Evolutionary conservation across 352 stramenopile genomes (phyloP).

Genomic region (Globisporangium barbulae): DNA sequence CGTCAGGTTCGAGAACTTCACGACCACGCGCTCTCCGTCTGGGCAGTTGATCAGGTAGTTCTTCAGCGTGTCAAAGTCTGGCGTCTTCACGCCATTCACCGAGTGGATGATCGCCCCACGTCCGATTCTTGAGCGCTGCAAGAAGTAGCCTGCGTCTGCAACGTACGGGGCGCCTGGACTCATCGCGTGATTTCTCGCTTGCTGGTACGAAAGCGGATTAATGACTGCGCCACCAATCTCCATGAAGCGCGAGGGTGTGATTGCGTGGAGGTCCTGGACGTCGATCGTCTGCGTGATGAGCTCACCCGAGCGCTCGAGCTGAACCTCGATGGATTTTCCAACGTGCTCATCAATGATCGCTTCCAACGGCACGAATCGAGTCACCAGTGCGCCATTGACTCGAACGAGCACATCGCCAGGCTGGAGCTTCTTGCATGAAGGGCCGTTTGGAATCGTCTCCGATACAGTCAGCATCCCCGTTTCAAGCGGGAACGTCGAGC

Average conservation of each 20-base stretch:
- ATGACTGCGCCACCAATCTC: slow-evolving; percentile 87
- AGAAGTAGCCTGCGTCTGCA: slow-evolving; percentile 86
- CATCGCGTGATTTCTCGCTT: slow-evolving; percentile 85
- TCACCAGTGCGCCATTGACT: slow-evolving; percentile 78
- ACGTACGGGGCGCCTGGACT: slow-evolving; percentile 73
- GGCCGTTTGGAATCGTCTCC: slow-evolving; percentile 79
- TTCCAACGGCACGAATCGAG: slow-evolving; percentile 87
- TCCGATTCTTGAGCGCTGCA: slow-evolving; percentile 84
- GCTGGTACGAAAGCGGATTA: slow-evolving; percentile 88
- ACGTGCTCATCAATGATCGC: slow-evolving; percentile 78
- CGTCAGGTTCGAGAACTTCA: slow-evolving; percentile 80
- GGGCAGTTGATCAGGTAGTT: slow-evolving; percentile 69
- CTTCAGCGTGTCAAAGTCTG: slow-evolving; percentile 81
- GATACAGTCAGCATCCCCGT: slow-evolving; percentile 91
- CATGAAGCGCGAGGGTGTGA: slow-evolving; percentile 84
- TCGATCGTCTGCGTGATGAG: slow-evolving; percentile 54
- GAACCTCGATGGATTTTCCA: slow-evolving; percentile 59
- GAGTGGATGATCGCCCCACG: slow-evolving; percentile 85
- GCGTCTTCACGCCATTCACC: slow-evolving; percentile 82
- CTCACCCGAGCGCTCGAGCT: slow-evolving; percentile 79
- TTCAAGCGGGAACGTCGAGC: slow-evolving; percentile 73
- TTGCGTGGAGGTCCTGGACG: slow-evolving; percentile 82
- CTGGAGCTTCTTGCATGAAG: slow-evolving; percentile 76
- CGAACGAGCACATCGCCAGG: slow-evolving; percentile 88
- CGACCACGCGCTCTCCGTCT: slow-evolving; percentile 78